Evolutionary conservation across 2,329 filamentous ascomycete species (phyloP).

Genomic region (Fusarium sp.): DNA sequence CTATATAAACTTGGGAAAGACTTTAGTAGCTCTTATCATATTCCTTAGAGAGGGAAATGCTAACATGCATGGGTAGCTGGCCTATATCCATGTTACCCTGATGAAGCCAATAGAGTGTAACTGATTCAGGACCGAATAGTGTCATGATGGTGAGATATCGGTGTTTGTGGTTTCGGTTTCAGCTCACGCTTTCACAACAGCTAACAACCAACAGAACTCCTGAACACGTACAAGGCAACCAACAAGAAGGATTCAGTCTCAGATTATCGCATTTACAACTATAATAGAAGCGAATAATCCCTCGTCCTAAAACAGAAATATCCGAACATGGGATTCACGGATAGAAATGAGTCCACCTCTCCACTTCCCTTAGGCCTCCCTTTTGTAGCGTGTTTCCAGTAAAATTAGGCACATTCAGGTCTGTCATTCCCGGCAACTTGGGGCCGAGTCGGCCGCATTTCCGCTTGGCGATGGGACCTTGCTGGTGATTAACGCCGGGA

Average conservation of each 20-base stretch:
- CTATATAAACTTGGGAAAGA: no score
- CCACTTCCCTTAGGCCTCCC: background rate
- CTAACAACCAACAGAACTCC: background rate
- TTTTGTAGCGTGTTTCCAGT: background rate
- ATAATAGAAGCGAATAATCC: background rate
- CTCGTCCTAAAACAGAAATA: slow-evolving; percentile 9
- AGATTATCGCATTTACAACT: background rate
- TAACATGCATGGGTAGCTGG: no score
- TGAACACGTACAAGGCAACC: background rate
- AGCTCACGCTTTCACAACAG: background rate
- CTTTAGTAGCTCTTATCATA: no score
- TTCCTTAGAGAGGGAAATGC: no score
- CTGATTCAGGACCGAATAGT: background rate
- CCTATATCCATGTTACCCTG: background rate
- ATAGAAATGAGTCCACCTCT: slow-evolving; percentile 14
- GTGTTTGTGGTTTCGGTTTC: slow-evolving; percentile 21
- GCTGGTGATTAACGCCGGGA: slow-evolving; percentile 21
- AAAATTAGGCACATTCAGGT: background rate
- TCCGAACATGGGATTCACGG: slow-evolving; percentile 11
- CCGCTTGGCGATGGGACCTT: slow-evolving; percentile 9
- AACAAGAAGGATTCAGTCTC: background rate
- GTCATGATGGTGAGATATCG: background rate
- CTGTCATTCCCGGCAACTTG: slow-evolving; percentile 11
- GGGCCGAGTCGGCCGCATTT: slow-evolving; percentile 6
- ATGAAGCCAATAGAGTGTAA: background rate